Base-by-base conservation (phyloP, 106 monocot species). In the Dendrobium chrysotoxum region DNA sequence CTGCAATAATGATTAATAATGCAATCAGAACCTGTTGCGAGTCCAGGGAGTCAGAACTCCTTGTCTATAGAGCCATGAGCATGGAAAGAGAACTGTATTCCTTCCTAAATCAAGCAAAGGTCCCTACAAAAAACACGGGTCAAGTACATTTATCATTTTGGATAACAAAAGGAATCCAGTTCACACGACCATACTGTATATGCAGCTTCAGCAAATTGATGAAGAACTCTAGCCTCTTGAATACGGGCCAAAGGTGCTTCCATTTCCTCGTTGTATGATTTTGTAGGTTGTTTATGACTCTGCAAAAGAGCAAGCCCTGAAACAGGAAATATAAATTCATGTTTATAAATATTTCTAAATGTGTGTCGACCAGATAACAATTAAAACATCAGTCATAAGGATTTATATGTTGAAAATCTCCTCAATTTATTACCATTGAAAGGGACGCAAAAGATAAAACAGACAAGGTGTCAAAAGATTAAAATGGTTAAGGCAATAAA, bases 201-300 rank as follows among this genome's bases (percentile, higher is more conserved):
- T 58, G 95, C 95, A 87, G 98, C 98, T 92, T 98, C 98, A 80
- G 98, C 95, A 87, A 91, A 98, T 20, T 83, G 92, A 88, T 98
- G 98, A 66, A 82, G 86, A 20, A 77, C 3, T 79, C 84, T 81
- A 83, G 95, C 98, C 76, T 95, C 92, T 85, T 84, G 82, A 76
- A 98, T 82, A 47, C 81, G 82, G 57, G 81, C 68, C 38, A 85
- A 78, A 76, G 92, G 89, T 53, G 88, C 95, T 55, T 92, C 94
- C 40, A 81, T 55, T 45, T 88, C 84, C 10, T 92, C 88, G 75
- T 42, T 78, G 68, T 58, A 64, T 50, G 75, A 71, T 31, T 39
- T 82, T 80, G 88, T 81, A 64, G 76, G 79, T 44, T 88, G 79
- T 42, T 85, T 88, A 38, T 88, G 82, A 66, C 79, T 92, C 75